Percentiles rank a stretch among this genome's conserved stretches.
Evolutionary conservation across 768 basidiomycete genomes (phyloP).

Genomic region (Mycena haematopus): DNA sequence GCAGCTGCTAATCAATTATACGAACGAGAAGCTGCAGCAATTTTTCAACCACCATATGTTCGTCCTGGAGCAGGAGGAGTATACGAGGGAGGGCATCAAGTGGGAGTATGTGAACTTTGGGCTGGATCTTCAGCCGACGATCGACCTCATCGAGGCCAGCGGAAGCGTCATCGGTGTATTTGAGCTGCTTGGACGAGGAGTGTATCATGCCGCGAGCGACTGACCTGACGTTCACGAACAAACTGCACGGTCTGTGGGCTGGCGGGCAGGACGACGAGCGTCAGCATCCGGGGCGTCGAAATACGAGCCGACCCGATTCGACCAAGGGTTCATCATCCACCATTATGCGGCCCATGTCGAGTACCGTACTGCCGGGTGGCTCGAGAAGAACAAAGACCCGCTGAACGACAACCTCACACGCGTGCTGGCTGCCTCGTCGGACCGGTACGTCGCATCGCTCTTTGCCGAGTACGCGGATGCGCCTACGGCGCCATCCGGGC

Average conservation of each 20-base stretch:
- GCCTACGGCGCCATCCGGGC: constrained; percentile 31
- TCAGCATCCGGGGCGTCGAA: constrained; percentile 81
- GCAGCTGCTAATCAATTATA: constrained; percentile 97
- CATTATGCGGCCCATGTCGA: constrained; percentile 98
- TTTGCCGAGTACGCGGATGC: constrained; percentile 82
- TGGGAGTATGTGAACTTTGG: constrained; percentile 99
- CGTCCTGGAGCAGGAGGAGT: constrained; percentile 98
- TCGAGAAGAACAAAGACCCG: constrained; percentile 99
- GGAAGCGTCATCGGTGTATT: constrained; percentile 84
- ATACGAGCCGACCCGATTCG: constrained; percentile 86
- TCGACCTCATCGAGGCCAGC: constrained; percentile 93
- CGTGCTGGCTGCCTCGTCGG: constrained; percentile 81
- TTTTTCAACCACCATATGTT: constrained; percentile 99
- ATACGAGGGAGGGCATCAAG: constrained; percentile 92
- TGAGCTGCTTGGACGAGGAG: constrained; percentile 94
- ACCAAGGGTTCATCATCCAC: constrained; percentile 92
- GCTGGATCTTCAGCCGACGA: constrained; percentile 95
- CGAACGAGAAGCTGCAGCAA: constrained; percentile 98
- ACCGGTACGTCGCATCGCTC: constrained; percentile 80
- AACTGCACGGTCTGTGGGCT: constrained; percentile 83
- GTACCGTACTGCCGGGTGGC: constrained; percentile 94
- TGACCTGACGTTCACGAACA: constrained; percentile 93
- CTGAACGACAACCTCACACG: constrained; percentile 95
- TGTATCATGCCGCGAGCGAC: constrained; percentile 99
- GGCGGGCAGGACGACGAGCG: constrained; percentile 54